These are phyloP conservation scores for Lactarius deliciosus DNA, from an alignment of 768 basidiomycete genomes.

Conservation along the genomic window DNA sequence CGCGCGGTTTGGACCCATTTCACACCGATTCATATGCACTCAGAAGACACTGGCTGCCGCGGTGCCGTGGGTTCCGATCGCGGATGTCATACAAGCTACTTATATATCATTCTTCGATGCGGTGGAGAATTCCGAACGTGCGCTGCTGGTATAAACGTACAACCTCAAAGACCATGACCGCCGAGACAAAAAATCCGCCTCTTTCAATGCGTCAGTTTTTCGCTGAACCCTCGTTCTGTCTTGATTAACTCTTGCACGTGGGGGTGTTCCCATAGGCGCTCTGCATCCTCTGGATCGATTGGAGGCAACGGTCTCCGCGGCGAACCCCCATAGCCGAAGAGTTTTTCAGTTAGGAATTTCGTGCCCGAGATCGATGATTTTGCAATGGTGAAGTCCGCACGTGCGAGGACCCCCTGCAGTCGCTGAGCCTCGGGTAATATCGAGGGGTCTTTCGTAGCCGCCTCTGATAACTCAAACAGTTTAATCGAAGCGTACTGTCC, in stretches of 20 bases:
- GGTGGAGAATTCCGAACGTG: neutral
- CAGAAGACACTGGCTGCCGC: slow-evolving; percentile 1
- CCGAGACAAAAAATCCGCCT: neutral
- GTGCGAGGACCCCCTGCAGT: slow-evolving; percentile 78
- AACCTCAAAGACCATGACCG: neutral
- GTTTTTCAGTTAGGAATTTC: slow-evolving; percentile 72
- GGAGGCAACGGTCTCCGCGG: slow-evolving; percentile 79
- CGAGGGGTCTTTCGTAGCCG: slow-evolving; percentile 52
- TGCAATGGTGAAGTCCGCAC: slow-evolving; percentile 77
- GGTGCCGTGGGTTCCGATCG: neutral
- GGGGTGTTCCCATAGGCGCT: slow-evolving; percentile 68
- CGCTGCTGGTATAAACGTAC: neutral
- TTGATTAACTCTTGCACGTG: slow-evolving; percentile 68
- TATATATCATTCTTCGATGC: neutral
- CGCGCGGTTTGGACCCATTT: neutral
- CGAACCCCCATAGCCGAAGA: slow-evolving; percentile 77
- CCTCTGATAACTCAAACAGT: slow-evolving; percentile 62
- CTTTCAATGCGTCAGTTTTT: slow-evolving; percentile 36
- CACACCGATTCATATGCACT: neutral
- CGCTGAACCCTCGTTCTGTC: slow-evolving; percentile 57
- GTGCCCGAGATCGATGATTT: slow-evolving; percentile 77
- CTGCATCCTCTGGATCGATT: slow-evolving; percentile 53
- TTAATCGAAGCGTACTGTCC: slow-evolving; percentile 55
- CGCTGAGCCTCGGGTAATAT: slow-evolving; percentile 66
- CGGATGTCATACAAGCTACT: neutral